Base-by-base conservation (phyloP, 1,139 yeast species). In the Candida sojae region DNA sequence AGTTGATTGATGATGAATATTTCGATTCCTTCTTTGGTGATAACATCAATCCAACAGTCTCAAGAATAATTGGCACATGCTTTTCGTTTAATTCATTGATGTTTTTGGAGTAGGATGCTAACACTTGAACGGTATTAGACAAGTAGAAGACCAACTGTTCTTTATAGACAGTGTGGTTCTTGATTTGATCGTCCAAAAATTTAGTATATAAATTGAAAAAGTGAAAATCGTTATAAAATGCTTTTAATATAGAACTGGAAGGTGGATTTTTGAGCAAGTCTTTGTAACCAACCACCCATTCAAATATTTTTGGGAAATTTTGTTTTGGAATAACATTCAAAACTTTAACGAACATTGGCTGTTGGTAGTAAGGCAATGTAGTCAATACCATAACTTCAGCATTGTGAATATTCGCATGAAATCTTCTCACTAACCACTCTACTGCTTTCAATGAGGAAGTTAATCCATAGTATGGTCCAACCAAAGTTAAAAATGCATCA, bases 381-480 rank as follows among this genome's bases (percentile, higher is more conserved):
- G 91, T 77, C 49, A 92, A 70, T 41, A 95, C 61, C 36, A 93
- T 63, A 50, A 75, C 63, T 63, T 93, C 98, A 0, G 91, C 73
- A 59, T 88, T 90, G 60, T 87, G 86, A 43, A 88, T 76, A 62
- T 93, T 93, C 56, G 89, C 83, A 63, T 88, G 90, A 65, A 92
- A 95, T 58, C 98, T 80, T 70, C 99, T 86, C 26, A 93, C 86
- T 36, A 93, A 80, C 99, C 99, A 93, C 71, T 93, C 99, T 10
- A 90, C 75, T 9, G 97, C 95, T 59, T 85, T 86, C 45, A 90
- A 64, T 2, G 97, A 80, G 12, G 96, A 89, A 30, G 84, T 79
- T 46, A 91, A 71, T 53, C 82, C 80, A 77, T 93, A 83, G 59
- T 82, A 79, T 3, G 90, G 89, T 2, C 96, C 86, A n/a, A 84